phyloP scores from a whole-genome alignment of 2,329 filamentous ascomycete genomes.

The Ceratocystis colombiana region DNA sequence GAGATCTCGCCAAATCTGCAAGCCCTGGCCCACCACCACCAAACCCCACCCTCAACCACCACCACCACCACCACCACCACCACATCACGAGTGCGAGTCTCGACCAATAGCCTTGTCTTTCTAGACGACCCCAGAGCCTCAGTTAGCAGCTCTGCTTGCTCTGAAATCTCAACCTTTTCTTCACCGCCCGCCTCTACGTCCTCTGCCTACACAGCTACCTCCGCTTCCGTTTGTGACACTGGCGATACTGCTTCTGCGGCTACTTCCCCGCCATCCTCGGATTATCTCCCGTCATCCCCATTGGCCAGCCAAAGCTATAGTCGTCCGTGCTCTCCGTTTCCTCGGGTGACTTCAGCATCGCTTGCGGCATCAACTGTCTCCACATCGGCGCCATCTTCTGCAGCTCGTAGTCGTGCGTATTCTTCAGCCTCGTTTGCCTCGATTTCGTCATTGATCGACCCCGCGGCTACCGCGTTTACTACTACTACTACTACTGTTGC shows the following conservation, averaged over 20 bases:
- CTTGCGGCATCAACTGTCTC: slow-evolving; percentile 22
- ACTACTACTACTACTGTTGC: slow-evolving; percentile 12
- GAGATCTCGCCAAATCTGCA: slow-evolving; percentile 3
- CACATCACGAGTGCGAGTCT: slow-evolving; percentile 25
- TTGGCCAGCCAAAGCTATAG: slow-evolving; percentile 18
- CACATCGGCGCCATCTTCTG: slow-evolving; percentile 25
- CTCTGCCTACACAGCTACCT: slow-evolving; percentile 25
- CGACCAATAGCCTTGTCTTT: slow-evolving; percentile 27
- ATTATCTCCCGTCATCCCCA: slow-evolving; percentile 20
- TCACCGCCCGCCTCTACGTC: slow-evolving; percentile 26
- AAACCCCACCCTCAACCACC: slow-evolving; percentile 27
- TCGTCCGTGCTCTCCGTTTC: slow-evolving; percentile 20
- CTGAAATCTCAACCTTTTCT: slow-evolving; percentile 29
- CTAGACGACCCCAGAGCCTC: slow-evolving; percentile 28
- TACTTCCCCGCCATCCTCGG: slow-evolving; percentile 20
- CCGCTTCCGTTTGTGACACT: slow-evolving; percentile 27
- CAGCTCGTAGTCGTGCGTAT: slow-evolving; percentile 27
- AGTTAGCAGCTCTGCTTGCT: slow-evolving; percentile 27
- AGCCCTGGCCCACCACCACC: slow-evolving; percentile 25
- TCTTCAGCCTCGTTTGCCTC: slow-evolving; percentile 24
- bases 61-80: slow-evolving; percentile 26
- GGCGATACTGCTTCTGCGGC: slow-evolving; percentile 24
- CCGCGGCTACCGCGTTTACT: slow-evolving; percentile 27
- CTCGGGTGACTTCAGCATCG: slow-evolving; percentile 26
- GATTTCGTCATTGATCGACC: slow-evolving; percentile 23